Evolutionary conservation across 768 basidiomycete genomes (phyloP), one percentile per base, ranked within the genome.

Genomic region (Daedaleopsis nitida): DNA sequence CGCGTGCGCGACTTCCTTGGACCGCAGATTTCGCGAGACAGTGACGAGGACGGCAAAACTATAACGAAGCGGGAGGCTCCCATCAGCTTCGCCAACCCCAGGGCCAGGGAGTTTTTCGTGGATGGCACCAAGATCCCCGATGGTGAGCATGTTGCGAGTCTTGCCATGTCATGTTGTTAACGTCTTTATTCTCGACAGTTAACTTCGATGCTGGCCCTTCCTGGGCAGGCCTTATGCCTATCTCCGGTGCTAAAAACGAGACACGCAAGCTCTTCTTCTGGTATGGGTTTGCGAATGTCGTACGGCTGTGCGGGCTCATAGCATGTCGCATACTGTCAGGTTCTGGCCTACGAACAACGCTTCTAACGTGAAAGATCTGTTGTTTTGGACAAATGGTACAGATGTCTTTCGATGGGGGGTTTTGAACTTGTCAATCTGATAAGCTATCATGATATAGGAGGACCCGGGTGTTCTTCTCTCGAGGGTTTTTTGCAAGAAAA

Each of bases 401-500:
- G 4, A 32, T 32, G 27, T 7, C 7, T 32, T 32, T 32, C 7
- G 27, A 32, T 7, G 27, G 7, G 27, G 7, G 27, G 27, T 32
- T 7, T 32, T 32, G 27, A 32, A 3, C 27, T 32, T 32, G 27
- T 32, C 27, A 7, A 32, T 32, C 27, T 32, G 27, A 32, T 7
- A 32, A 3, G 7, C 4, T 32, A 19, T 23, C 13, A n/a, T 19
- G 11, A 47, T 47, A 2, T 37, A 72, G 88, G 88, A 35, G 88
- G 88, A 2, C 89, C 88, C 0, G 88, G 88, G 27, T 89, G 88
- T 64, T 89, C 87, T 9, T 86, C 87, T 5, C 74, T 89, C 2
- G 86, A 89, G 68, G 89, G 89, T 13, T 75, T 89, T 53, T 68
- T 89, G 9, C 87, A 90, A 70, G 88, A 91, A 67, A 91, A 90